Conservation (phyloP, 148 eudicot genomes). For the Amaranthus palmeri region DNA sequence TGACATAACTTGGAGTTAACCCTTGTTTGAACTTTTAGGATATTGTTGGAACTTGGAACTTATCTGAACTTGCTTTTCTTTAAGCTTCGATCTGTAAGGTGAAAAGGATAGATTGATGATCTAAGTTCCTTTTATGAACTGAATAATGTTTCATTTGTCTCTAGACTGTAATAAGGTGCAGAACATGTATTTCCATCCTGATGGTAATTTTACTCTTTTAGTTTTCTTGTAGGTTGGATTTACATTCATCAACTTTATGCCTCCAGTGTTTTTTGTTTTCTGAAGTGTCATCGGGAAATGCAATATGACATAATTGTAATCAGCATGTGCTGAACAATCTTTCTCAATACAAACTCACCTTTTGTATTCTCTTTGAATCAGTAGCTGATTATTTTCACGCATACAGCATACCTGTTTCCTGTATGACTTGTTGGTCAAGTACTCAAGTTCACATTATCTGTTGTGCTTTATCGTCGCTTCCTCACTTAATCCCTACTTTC, state of each 20-base stretch:
- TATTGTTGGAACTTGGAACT: too few species aligned
- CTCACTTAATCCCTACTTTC: not conserved
- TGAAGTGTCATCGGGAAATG: too few species aligned
- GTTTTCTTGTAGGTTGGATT: not conserved
- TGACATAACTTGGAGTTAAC: too few species aligned
- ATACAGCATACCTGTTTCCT: not conserved
- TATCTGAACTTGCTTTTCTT: too few species aligned
- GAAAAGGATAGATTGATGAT: too few species aligned
- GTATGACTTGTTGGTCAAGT: not conserved
- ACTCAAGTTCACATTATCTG: too few species aligned
- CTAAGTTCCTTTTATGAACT: too few species aligned
- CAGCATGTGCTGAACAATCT: not conserved
- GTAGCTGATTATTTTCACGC: not conserved
- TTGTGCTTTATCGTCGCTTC: too few species aligned
- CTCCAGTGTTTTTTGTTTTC: not conserved
- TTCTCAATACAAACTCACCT: not conserved
- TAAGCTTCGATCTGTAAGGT: too few species aligned
- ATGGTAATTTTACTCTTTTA: not conserved
- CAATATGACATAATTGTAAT: not conserved
- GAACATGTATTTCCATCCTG: not conserved
- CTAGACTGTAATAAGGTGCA: too few species aligned
- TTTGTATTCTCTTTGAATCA: not conserved
- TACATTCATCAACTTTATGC: not conserved
- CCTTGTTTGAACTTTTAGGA: too few species aligned
- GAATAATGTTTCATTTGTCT: too few species aligned